Conservation (phyloP, 306 rosid genomes). For the Lathyrus aphaca region DNA sequence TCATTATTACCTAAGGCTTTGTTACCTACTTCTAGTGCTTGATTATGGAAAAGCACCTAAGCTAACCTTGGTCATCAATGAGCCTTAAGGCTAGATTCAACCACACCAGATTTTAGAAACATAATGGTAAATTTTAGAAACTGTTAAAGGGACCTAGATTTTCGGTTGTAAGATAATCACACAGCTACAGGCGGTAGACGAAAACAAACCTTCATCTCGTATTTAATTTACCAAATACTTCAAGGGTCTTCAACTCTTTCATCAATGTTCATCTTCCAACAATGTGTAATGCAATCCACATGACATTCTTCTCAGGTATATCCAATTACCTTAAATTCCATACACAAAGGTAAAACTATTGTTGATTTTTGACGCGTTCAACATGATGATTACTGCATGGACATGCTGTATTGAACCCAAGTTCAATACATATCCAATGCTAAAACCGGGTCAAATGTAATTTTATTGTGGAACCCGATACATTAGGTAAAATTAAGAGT, state of each 20-base stretch:
- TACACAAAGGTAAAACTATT: conserved; percentile 5
- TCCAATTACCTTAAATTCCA: conserved; percentile 1
- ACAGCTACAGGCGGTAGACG: neutral
- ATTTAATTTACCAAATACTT: conserved; percentile 3
- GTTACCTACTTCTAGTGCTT: neutral
- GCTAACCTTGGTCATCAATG: neutral
- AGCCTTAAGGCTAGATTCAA: neutral
- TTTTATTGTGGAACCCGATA: neutral
- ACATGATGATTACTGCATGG: conserved; percentile 17
- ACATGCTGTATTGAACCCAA: conserved; percentile 14
- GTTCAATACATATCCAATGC: conserved; percentile 26
- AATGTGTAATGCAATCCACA: conserved; percentile 1
- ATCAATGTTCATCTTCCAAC: conserved; percentile 11
- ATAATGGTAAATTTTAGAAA: neutral
- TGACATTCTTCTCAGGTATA: conserved; percentile 23
- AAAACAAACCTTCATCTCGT: too few relatives aligned
- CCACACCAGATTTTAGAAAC: neutral
- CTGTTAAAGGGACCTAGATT: neutral
- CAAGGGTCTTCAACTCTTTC: neutral
- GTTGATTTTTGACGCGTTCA: neutral
- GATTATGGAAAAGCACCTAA: neutral
- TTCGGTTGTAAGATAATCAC: neutral
- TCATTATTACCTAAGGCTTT: neutral
- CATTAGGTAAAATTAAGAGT: conserved; percentile 12
- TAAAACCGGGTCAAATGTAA: neutral